Evolutionary conservation across 2,329 filamentous ascomycete genomes (phyloP).

Genomic region (Fusarium secorum): DNA sequence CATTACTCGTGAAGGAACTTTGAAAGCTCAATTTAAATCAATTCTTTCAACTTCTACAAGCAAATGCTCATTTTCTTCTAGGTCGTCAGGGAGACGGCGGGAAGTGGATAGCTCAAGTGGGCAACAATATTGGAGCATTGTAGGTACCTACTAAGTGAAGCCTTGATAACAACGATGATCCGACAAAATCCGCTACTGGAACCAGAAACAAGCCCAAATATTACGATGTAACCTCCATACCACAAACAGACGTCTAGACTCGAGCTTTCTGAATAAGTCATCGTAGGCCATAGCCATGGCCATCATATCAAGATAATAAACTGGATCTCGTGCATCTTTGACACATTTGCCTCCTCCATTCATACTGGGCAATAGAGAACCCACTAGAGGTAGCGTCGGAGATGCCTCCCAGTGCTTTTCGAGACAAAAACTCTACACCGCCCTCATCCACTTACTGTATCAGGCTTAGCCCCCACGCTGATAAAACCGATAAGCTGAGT

Average conservation of each 20-base stretch:
- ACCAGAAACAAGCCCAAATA: slow-evolving; percentile 12
- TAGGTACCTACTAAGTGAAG: background rate
- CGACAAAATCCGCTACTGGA: slow-evolving; percentile 33
- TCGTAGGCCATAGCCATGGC: background rate
- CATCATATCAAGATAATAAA: background rate
- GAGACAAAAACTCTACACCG: slow-evolving; percentile 38
- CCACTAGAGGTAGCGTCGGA: slow-evolving; percentile 23
- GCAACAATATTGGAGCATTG: slow-evolving; percentile 18
- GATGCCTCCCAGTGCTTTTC: slow-evolving; percentile 24
- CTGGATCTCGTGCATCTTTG: slow-evolving; percentile 1
- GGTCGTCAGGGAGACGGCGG: slow-evolving; percentile 37
- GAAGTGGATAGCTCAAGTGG: slow-evolving; percentile 36
- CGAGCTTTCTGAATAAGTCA: background rate
- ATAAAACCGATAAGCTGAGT: slow-evolving; percentile 48
- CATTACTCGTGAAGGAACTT: background rate
- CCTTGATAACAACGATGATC: slow-evolving; percentile 16
- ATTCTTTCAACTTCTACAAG: background rate
- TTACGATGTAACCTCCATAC: background rate
- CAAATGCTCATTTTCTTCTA: background rate
- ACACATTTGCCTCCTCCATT: slow-evolving; percentile 20
- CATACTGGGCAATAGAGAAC: background rate
- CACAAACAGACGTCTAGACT: background rate
- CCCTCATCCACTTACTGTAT: slow-evolving; percentile 33
- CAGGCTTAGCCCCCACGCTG: slow-evolving; percentile 33
- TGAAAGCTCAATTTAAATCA: background rate